Base-by-base conservation (phyloP, 305 asterid genomes). In the Striga hermonthica region DNA sequence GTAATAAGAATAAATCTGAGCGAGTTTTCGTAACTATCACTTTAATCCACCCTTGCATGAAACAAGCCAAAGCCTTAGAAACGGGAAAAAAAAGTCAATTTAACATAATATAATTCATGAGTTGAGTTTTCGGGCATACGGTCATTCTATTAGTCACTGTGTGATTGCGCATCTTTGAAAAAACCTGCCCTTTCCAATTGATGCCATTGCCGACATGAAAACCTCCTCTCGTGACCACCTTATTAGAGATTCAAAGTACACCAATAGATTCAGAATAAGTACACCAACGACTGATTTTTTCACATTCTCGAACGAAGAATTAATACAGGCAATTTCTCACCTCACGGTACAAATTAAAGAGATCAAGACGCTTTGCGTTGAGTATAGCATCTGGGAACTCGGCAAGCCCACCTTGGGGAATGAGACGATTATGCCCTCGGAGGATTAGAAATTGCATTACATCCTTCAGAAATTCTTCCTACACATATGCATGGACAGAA, bases 151-250 rank as follows among this genome's bases (percentile, higher is more conserved):
- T 90, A 44, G 97, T 94, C 56, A 84, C 93, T 0, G 99, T 94
- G 87, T 94, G 97, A 70, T 94, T 94, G 62, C 93, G 95, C 99
- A 94, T 94, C 89, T 94, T 94, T 3, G 99, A 94, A 76, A 94
- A 94, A 72, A 94, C 99, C 73, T 94, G 99, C 50, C 99, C 99
- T 77, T 94, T 94, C 99, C 99, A 94, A 71, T 94, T 94, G 79
- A 94, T 94, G 74, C 99, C 99, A 47, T 94, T 94, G 70, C 99
- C 99, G 6, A 94, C 99, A 49, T 94, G 95, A 80, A 94, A 94
- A 40, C 99, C 99, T n/a, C 99, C 99, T 74, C 99, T 77, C 13
- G 99, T 90, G 37, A 94, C 99, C 73, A 94, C 99, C 99, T 94
- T 57, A 54, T 34, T 56, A 36, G 22, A 69, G 57, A 22, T 8